Evolutionary conservation across 345 rosid genomes (phyloP), one percentile per base, ranked within the genome.

Genomic region (Citrus cavaleriei): DNA sequence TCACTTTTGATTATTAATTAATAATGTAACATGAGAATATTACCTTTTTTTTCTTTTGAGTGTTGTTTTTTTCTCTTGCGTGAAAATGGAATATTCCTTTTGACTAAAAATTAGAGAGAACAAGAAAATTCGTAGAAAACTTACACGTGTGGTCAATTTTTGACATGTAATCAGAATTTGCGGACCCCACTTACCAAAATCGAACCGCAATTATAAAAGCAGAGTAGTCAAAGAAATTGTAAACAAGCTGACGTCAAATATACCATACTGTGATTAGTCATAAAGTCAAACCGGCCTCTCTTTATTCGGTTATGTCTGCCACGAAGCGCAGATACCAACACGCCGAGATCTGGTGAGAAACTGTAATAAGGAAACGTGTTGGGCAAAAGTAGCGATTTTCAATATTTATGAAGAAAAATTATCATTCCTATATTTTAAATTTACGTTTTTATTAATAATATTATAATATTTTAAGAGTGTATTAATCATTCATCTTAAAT

Each of bases 251-350:
- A 37, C 74, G 75, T 78, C 75, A 74, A 68, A 70, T 72, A 77
- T 60, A 60, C 22, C 9, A 27, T 7, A 27, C 34, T n/a, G 78
- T 3, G 51, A 46, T 3, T 13, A 12, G 51, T 46, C 1, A 3
- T 3, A 0, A 81, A 81, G 87, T 81, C 84, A 81, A 81, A 78
- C 59, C 51, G 25, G 30, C 57, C n/a, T 38, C 21, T 28, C 24
- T 59, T 65, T 35, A 1, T 46, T 5, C 34, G 4, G 40, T 64
- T 3, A 21, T 46, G 61, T 28, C 14, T 3, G 62, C 22, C 71
- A 16, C 58, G 61, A 2, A 19, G 7, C 28, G 3, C 18, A 12
- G 6, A 30, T 12, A 30, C 38, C 59, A 46, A 28, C 61, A 63
- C 68, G 30, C 30, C 37, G 14, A 21, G 18, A 63, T 21, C 42